phyloP scores from a whole-genome alignment of 176 grass and related monocot species.

The Hordeum marinum region DNA sequence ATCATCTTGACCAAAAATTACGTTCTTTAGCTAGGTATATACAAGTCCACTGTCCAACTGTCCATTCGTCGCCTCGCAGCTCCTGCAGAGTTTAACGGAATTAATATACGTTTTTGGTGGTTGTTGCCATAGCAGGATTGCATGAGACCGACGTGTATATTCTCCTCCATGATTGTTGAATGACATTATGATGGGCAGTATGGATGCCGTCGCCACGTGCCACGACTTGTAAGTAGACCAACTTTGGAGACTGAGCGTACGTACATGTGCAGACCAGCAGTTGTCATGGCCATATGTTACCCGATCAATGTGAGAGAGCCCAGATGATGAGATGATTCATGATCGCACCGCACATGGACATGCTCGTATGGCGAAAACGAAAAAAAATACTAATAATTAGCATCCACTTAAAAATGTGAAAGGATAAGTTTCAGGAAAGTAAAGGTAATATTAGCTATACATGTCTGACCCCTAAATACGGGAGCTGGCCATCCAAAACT shows the following conservation, averaged over 20 bases:
- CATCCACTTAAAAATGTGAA: too few relatives aligned
- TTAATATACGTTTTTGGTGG: background rate
- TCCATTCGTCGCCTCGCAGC: background rate
- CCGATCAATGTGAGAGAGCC: too few relatives aligned
- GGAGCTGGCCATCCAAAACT: too few relatives aligned
- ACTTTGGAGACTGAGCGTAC: constrained; percentile 1
- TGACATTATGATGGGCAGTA: background rate
- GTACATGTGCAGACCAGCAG: background rate
- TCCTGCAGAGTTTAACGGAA: background rate
- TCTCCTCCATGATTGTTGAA: background rate
- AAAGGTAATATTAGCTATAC: too few relatives aligned
- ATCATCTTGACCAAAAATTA: background rate
- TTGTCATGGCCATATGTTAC: background rate
- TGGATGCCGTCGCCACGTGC: background rate
- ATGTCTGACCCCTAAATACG: too few relatives aligned
- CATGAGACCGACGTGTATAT: background rate
- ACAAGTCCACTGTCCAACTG: background rate
- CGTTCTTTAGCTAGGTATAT: background rate
- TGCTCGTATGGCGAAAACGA: too few relatives aligned
- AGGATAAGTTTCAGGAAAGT: too few relatives aligned
- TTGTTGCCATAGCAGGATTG: background rate
- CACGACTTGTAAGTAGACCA: background rate
- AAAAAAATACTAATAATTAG: too few relatives aligned
- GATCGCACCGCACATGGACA: too few relatives aligned
- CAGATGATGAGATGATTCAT: too few relatives aligned